Base-by-base conservation (phyloP, 1,284 basidiomycete species). In the Veloboletus limbatus region DNA sequence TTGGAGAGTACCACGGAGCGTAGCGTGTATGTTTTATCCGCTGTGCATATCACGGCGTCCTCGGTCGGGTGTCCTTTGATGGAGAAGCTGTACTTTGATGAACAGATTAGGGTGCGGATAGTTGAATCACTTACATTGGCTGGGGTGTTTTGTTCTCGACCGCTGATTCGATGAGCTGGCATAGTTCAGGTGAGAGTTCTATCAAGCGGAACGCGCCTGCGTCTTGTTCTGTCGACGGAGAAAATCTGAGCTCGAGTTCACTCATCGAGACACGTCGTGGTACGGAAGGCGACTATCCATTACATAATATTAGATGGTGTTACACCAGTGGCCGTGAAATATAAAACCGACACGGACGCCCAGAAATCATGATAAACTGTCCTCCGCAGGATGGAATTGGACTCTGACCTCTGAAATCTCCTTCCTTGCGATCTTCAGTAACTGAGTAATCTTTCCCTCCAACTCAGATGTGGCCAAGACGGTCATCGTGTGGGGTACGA, bases 1-100 rank as follows among this genome's bases (percentile, higher is more conserved):
- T 97, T 97, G 14, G 92, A 96, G 37, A 95, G 72, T 4, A 79
- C 75, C 8, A 97, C 83, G 0, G 91, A 88, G 48, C 92, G 83
- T 20, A 97, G 70, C 0, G 78, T 65, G 63, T 87, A 97, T 0
- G 93, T 97, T 61, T 79, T 82, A 50, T 83, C 74, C 0, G 73
- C 55, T 0, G 92, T 94, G 62, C 93, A 96, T 4, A 95, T 69
- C 0, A 96, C 92, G 0, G 93, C 93, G 57, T 95, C 88, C 58
- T 96, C 92, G 16, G 77, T 77, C 2, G 79, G 67, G 33, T 81
- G 72, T 1, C 94, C 94, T 63, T 92, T 93, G 68, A 97, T 86
- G 8, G 75, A 75, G 32, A 92, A 63, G 32, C 88, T 90, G 52
- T 38, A 31, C 35, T 49, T n/a, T 49, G 32, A 37, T 31, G 34